phyloP scores from a whole-genome alignment of 495 filamentous ascomycete species.

The Aspergillus olivimuriae region DNA sequence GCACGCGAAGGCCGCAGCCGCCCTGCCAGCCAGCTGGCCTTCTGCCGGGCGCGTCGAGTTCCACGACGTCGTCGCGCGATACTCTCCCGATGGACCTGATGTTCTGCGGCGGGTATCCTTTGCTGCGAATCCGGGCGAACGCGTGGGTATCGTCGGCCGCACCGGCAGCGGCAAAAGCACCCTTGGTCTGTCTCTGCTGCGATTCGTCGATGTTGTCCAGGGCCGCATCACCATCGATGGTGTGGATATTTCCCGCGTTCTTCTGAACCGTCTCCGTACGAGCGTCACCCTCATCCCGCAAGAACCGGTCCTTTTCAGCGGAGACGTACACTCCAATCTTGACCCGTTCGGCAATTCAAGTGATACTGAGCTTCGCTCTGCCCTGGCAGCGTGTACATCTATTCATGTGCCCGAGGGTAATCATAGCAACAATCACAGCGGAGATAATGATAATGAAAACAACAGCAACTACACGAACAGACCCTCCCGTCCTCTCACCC shows the following conservation, averaged over 20 bases:
- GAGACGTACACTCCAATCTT: conserved; percentile 48
- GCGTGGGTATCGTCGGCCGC: conserved; percentile 54
- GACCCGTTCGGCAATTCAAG: conserved; percentile 42
- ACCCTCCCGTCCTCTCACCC: conserved; percentile 9
- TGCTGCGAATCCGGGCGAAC: conserved; percentile 44
- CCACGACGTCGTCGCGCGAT: conserved; percentile 42
- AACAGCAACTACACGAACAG: conserved; percentile 1
- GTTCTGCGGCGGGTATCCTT: conserved; percentile 48
- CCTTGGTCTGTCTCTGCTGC: conserved; percentile 51
- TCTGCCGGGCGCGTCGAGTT: conserved; percentile 42
- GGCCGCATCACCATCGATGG: conserved; percentile 50
- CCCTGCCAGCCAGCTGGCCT: conserved; percentile 40
- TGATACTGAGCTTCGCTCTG: conserved; percentile 39
- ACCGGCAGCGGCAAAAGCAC: conserved; percentile 61
- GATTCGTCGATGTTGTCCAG: conserved; percentile 36
- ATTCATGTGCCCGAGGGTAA: conserved; percentile 32
- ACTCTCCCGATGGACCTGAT: conserved; percentile 38
- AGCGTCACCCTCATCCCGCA: conserved; percentile 57
- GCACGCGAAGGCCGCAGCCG: conserved; percentile 21
- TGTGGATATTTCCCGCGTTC: conserved; percentile 43
- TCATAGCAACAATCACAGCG: conserved; percentile 14
- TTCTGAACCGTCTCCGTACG: conserved; percentile 47
- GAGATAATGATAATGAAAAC: background rate
- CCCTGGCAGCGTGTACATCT: conserved; percentile 39
- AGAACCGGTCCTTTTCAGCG: conserved; percentile 54